Percentiles rank a stretch among this genome's conserved stretches.
Conservation (phyloP, 331 rosid species). For the Spiraea crenata region DNA sequence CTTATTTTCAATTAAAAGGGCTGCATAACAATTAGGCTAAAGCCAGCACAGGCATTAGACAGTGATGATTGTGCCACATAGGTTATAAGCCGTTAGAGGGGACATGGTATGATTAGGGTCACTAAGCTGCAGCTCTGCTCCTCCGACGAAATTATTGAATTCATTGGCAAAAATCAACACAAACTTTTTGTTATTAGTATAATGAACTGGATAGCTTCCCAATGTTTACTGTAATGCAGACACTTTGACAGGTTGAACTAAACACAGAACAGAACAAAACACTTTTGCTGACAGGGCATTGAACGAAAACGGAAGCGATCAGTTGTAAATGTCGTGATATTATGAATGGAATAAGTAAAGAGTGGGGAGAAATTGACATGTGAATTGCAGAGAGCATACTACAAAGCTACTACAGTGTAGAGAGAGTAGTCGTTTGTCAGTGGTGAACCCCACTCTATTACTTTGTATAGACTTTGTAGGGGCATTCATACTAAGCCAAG, state of each 20-base stretch:
- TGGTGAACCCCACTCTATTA: slow-evolving; percentile 24
- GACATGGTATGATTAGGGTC: slow-evolving; percentile 34
- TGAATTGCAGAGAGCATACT: not conserved
- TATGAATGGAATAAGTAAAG: not conserved
- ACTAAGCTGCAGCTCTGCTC: not conserved
- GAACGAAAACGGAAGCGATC: not conserved
- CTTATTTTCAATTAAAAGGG: too few species aligned
- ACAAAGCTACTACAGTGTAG: not conserved
- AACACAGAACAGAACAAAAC: not conserved
- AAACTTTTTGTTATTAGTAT: not conserved
- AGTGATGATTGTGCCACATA: slow-evolving; percentile 28
- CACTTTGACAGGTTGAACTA: not conserved
- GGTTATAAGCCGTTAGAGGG: slow-evolving; percentile 36
- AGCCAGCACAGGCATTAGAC: slow-evolving; percentile 6
- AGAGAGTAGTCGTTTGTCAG: slow-evolving; percentile 35
- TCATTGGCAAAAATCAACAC: slow-evolving; percentile 5
- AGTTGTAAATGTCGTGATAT: slow-evolving; percentile 6
- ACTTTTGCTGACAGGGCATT: not conserved
- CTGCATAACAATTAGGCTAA: not conserved
- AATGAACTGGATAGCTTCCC: slow-evolving; percentile 15
- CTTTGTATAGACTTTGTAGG: not conserved
- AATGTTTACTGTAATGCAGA: not conserved
- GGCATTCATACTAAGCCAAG: too few species aligned
- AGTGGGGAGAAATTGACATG: slow-evolving; percentile 16
- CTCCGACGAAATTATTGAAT: not conserved